phyloP scores from a whole-genome alignment of 1,284 basidiomycete genomes.

The Uromyces viciae-fabae region DNA sequence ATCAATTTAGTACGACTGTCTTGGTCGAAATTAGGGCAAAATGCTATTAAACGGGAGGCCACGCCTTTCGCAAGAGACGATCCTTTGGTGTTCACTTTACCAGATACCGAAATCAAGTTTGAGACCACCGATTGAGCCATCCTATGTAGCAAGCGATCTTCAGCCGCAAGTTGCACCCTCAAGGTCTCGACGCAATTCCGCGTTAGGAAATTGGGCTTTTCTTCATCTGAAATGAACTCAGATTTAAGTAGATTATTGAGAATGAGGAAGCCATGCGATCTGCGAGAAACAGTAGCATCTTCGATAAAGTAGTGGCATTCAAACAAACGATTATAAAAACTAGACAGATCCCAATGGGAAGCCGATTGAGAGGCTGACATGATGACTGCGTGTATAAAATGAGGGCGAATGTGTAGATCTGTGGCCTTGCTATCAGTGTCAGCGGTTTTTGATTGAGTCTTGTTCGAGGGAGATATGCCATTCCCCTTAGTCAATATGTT shows the following conservation, averaged over 20 bases:
- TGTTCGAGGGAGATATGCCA: not conserved
- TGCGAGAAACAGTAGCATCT: slow-evolving; percentile 10
- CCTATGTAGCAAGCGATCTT: slow-evolving; percentile 36
- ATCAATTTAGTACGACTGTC: slow-evolving; percentile 2
- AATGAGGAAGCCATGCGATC: slow-evolving; percentile 31
- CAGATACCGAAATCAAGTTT: not conserved
- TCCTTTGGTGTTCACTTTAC: not conserved
- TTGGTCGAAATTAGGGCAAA: slow-evolving; percentile 10
- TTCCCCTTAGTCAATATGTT: not conserved
- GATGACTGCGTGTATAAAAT: slow-evolving; percentile 29
- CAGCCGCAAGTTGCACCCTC: not conserved
- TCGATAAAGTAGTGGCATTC: slow-evolving; percentile 25
- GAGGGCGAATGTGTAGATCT: slow-evolving; percentile 21
- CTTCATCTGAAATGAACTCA: not conserved
- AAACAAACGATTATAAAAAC: slow-evolving; percentile 2
- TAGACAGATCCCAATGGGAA: slow-evolving; percentile 1
- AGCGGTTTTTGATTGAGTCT: not conserved
- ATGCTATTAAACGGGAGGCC: not conserved
- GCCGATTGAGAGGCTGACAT: slow-evolving; percentile 24
- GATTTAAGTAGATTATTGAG: slow-evolving; percentile 2
- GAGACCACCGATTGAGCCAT: slow-evolving; percentile 11
- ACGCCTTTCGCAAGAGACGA: slow-evolving; percentile 24
- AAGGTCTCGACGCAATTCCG: slow-evolving; percentile 14
- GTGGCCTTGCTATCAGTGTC: not conserved
- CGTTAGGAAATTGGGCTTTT: slow-evolving; percentile 29